Evolutionary conservation across 1,284 basidiomycete species (phyloP), one percentile per base, ranked within the genome.

Genomic region (Ceratorhiza oryzae-sativae): DNA sequence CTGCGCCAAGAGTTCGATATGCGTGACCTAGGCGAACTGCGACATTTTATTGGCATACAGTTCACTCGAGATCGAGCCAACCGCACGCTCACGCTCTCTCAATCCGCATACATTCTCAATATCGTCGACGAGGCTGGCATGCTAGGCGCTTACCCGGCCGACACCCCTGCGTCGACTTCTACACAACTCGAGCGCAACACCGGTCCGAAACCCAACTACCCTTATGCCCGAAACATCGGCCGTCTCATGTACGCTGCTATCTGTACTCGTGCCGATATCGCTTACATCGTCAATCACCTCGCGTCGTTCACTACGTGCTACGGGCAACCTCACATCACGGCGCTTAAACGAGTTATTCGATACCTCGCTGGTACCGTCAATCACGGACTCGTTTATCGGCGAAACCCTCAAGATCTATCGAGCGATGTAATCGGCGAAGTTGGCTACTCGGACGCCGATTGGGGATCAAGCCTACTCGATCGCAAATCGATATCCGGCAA

Each of bases 241-340:
- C 9, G 39, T 9, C 42, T 62, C 4, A 20, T 62, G 6, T 62
- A 30, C 12, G 13, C 30, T 46, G 42, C 60, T 2, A 15, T 41
- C 6, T 23, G 41, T 15, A 46, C 42, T 12, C 41, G 42, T 25
- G 41, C 41, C 5, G 27, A 62, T 20, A 82, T 86, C 36, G 58
- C 81, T 0, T 82, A 78, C 71, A 78, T 83, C 0, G 79, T 85
- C 8, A 75, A 77, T 30, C 72, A 78, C 15, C 77, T 86, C 0
- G 76, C 77, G 0, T 79, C 79, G 70, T 84, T 79, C 76, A 76
- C 79, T 0, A 75, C 80, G 30, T 79, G 80, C 71, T 80, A 80
- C 62, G 77, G 78, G 4, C 67, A 41, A 12, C 58, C 61, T 4
- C 81, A 83, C 70, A 82, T 80, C 79, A 72, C 67, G 25, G 79